These are phyloP conservation scores for Fusarium austroafricanum DNA, from an alignment of 2,329 filamentous ascomycete genomes.

Conservation along the genomic window DNA sequence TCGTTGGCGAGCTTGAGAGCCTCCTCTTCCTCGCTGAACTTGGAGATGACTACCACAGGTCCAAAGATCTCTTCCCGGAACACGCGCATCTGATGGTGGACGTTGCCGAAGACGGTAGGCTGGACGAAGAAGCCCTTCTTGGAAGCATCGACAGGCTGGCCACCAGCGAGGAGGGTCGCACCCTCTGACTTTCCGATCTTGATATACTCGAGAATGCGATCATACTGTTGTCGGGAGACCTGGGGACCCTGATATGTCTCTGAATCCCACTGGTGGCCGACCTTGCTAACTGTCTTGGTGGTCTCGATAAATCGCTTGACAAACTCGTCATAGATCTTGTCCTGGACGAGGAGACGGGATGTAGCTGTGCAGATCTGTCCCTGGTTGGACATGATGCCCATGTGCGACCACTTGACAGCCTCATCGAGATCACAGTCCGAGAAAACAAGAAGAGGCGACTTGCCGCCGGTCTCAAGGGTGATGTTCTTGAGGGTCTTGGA, in stretches of 20 bases:
- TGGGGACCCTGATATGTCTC: conserved; percentile 54
- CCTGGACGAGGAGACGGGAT: conserved; percentile 84
- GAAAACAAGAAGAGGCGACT: conserved; percentile 82
- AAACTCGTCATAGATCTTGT: conserved; percentile 86
- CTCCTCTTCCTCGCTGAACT: conserved; percentile 83
- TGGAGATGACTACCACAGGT: conserved; percentile 82
- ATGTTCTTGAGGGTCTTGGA: conserved; percentile 67
- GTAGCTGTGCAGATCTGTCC: conserved; percentile 76
- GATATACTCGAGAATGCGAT: conserved; percentile 74
- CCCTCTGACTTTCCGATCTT: conserved; percentile 47
- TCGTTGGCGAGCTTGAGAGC: conserved; percentile 78
- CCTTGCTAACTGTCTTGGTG: conserved; percentile 62
- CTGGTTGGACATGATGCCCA: conserved; percentile 72
- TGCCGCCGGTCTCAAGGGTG: conserved; percentile 78
- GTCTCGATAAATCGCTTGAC: conserved; percentile 79
- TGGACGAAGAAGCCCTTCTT: conserved; percentile 86
- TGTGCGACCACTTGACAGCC: conserved; percentile 80
- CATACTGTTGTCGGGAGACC: conserved; percentile 73
- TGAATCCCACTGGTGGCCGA: conserved; percentile 48
- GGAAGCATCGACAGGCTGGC: conserved; percentile 63
- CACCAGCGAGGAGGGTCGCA: conserved; percentile 45
- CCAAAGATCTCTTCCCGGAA: conserved; percentile 92
- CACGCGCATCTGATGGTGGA: conserved; percentile 76
- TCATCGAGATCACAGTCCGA: conserved; percentile 79
- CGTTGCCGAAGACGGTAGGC: conserved; percentile 86